phyloP scores from a whole-genome alignment of 257 asterid genomes.

The Marsdenia floribunda region DNA sequence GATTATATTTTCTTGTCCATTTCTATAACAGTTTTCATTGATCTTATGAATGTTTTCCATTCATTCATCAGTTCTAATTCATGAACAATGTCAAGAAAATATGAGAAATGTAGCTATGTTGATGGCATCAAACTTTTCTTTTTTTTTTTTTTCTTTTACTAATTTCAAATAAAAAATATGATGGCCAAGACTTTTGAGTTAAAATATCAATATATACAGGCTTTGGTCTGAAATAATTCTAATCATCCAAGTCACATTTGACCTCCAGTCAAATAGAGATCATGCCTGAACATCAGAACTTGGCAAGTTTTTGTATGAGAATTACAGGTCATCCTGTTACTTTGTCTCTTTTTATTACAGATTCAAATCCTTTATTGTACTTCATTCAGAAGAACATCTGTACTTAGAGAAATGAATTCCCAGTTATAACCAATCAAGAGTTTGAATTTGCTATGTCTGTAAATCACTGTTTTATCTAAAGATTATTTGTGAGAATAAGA shows the following conservation, averaged over 20 bases:
- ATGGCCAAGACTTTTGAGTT: background rate
- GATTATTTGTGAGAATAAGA: background rate
- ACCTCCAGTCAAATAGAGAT: background rate
- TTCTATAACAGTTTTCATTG: background rate
- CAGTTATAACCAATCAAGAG: background rate
- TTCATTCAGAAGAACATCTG: background rate
- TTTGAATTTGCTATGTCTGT: background rate
- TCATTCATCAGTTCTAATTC: background rate
- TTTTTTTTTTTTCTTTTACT: background rate
- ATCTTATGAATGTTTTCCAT: background rate
- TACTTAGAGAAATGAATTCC: background rate
- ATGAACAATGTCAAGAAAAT: background rate
- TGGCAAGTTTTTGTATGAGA: background rate
- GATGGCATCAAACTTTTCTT: background rate
- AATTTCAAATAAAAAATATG: background rate
- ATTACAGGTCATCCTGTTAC: background rate
- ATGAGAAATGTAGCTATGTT: background rate
- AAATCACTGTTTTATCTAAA: background rate
- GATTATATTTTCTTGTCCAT: background rate
- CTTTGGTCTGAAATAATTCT: background rate
- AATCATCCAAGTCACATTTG: background rate
- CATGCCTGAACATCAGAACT: background rate
- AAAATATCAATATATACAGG: background rate
- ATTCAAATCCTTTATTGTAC: background rate
- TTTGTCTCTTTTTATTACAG: too few species aligned